phyloP scores from a whole-genome alignment of 2,329 filamentous ascomycete species.

The Venturia pyrina region DNA sequence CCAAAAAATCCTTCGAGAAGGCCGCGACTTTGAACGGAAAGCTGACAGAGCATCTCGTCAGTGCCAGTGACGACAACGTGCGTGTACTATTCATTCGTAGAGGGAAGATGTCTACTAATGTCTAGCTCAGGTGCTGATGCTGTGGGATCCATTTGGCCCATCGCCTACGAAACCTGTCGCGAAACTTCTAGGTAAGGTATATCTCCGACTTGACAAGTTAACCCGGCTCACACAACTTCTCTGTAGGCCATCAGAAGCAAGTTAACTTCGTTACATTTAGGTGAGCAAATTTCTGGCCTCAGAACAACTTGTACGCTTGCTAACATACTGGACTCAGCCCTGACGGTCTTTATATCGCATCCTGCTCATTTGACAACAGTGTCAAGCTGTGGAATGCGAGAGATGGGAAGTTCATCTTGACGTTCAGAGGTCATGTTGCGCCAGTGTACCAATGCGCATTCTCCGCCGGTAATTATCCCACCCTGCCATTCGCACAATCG shows the following conservation, averaged over 20 bases:
- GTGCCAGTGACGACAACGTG: slow-evolving; percentile 78
- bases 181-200: slow-evolving; percentile 48
- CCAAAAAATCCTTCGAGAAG: slow-evolving; percentile 74
- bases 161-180: slow-evolving; percentile 64
- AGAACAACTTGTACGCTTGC: not conserved
- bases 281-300: not conserved
- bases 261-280: slow-evolving; percentile 73
- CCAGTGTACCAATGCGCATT: slow-evolving; percentile 90
- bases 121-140: slow-evolving; percentile 60
- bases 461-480: slow-evolving; percentile 46
- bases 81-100: not conserved
- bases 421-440: slow-evolving; percentile 78
- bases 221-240: too few species aligned
- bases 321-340: slow-evolving; percentile 57
- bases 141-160: slow-evolving; percentile 64
- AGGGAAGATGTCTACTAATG: not conserved
- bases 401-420: slow-evolving; percentile 71
- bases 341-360: slow-evolving; percentile 79
- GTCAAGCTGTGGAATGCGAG: slow-evolving; percentile 83
- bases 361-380: slow-evolving; percentile 85
- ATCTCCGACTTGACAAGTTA: too few species aligned
- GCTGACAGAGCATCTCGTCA: slow-evolving; percentile 75
- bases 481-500: not conserved
- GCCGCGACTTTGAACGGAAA: slow-evolving; percentile 67
- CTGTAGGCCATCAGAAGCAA: slow-evolving; percentile 76